Evolutionary conservation across 352 stramenopile genomes (phyloP).

Genomic region (Globisporangium nagaii): DNA sequence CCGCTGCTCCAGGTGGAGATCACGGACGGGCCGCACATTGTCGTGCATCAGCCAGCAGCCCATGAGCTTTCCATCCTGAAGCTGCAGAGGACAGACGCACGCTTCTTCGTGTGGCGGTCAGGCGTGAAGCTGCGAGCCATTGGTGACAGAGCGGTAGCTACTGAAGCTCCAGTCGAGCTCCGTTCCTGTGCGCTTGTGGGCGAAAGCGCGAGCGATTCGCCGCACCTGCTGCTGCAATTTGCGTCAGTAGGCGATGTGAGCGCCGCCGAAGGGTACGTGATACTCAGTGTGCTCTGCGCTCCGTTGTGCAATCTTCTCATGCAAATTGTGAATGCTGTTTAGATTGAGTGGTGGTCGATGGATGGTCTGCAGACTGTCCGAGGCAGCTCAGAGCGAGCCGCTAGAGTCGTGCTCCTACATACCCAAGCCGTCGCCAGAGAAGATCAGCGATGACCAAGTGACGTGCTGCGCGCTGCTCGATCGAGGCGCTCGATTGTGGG

Average conservation of each 20-base stretch:
- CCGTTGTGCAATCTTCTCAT: too few relatives aligned
- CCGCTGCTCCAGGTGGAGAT: constrained; percentile 22
- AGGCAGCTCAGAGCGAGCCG: background rate
- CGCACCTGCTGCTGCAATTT: constrained; percentile 13
- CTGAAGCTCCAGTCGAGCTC: background rate
- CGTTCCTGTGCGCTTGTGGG: constrained; percentile 6
- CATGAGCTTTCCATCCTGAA: constrained; percentile 15
- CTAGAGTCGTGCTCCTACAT: constrained; percentile 6
- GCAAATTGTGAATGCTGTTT: too few relatives aligned
- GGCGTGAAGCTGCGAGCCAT: background rate
- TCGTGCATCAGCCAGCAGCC: constrained; percentile 17
- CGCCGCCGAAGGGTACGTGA: background rate
- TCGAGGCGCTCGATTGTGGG: background rate
- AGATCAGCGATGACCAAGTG: constrained; percentile 2
- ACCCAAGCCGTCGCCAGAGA: background rate
- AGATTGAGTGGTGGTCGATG: background rate
- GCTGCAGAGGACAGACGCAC: constrained; percentile 11
- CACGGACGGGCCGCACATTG: constrained; percentile 27
- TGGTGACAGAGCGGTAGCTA: background rate
- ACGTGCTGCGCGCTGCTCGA: constrained; percentile 3
- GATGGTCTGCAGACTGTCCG: background rate
- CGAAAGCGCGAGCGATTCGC: background rate
- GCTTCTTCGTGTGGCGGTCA: constrained; percentile 21
- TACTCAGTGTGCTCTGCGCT: background rate
- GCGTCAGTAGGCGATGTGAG: too few relatives aligned